phyloP scores from a whole-genome alignment of 225 moss, liverwort and hornwort species.

The Marchantia paleacea region DNA sequence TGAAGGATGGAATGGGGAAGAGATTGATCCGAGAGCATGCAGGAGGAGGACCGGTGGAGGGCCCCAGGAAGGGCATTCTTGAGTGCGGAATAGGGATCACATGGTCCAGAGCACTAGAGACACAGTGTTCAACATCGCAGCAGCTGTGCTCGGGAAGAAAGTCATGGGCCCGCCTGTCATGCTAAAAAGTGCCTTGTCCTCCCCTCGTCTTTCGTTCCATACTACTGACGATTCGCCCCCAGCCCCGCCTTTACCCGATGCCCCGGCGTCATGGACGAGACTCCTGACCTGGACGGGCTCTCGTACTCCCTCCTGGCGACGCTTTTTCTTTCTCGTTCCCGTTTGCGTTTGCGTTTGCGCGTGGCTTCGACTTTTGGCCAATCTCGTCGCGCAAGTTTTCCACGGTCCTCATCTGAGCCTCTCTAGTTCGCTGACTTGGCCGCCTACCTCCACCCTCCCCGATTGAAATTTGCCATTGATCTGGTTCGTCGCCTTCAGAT shows the following conservation, averaged over 20 bases:
- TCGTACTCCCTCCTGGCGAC: neutral
- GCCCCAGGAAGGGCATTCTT: neutral
- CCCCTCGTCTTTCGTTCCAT: neutral
- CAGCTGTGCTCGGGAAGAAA: neutral
- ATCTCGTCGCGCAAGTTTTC: neutral
- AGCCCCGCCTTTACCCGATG: neutral
- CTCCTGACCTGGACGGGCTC: neutral
- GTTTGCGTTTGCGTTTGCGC: no score
- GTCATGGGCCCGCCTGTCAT: neutral
- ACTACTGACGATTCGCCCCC: conserved; percentile 9
- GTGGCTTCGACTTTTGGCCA: neutral
- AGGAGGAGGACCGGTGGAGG: neutral
- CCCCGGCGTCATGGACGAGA: neutral
- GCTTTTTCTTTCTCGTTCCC: neutral
- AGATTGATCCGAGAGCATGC: neutral
- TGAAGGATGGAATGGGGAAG: neutral
- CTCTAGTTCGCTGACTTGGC: neutral
- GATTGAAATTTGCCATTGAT: no score
- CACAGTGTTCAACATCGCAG: neutral
- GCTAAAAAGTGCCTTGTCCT: conserved; percentile 2
- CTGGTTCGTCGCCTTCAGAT: no score
- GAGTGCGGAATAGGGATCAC: neutral
- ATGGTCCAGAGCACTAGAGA: conserved; percentile 4
- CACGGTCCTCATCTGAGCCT: neutral
- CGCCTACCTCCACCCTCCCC: neutral